Evolutionary conservation across 345 rosid genomes (phyloP), one percentile per base, ranked within the genome.

Genomic region (Populus deltoides): DNA sequence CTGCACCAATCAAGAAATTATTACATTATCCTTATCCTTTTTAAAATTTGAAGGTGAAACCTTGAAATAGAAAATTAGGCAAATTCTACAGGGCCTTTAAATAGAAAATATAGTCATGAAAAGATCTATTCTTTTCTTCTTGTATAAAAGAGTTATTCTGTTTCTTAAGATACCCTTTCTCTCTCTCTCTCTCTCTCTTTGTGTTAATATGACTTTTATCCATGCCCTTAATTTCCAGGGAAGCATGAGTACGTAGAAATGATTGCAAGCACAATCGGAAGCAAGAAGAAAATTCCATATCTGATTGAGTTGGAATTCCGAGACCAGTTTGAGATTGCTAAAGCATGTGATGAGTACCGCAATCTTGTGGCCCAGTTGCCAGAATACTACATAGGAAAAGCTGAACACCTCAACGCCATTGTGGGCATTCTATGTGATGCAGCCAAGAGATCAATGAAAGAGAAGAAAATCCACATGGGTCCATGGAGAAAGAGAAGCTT

Each of bases 401-500:
- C 82, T 0, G 85, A 88, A 29, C 81, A 65, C 80, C 82, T 88
- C 1, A 78, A 74, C 17, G 75, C 85, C 73, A 81, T 85, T 3
- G 79, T 88, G 4, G 78, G 86, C 0, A 57, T 86, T 15, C 66
- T 88, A 0, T 88, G 90, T 51, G 83, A 84, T 3, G 85, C 89
- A 0, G 86, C 86, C 4, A 85, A 83, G 82, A 82, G 45, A 49
- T 88, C 89, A 2, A 84, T 88, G 90, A 79, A 86, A 72, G 89
- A 88, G 82, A 78, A 80, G 79, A 86, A 85, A 38, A 78, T 86
- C 71, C 82, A 84, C 9, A 83, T 85, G 83, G 89, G 86, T 3
- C 90, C 89, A 0, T 88, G 90, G 90, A 72, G 90, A 39, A 87
- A 82, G 81, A 79, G 79, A 51, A 77, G 88, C 74, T 86, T 87